Conservation (phyloP, 1,284 basidiomycete species). For the Pulveroboletus ridleyi region DNA sequence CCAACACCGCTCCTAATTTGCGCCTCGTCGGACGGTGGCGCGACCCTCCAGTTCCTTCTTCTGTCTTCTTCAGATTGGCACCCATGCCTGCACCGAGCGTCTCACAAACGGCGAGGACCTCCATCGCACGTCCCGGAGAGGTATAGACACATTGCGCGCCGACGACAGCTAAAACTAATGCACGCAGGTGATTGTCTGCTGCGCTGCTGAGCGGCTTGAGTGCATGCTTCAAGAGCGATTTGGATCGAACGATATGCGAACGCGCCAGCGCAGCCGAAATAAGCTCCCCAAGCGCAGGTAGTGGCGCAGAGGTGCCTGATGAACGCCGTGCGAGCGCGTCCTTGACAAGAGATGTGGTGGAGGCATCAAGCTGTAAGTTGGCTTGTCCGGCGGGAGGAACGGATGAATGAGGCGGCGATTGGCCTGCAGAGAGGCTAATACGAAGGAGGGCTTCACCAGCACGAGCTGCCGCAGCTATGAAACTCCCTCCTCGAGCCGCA, state of each 20-base stretch:
- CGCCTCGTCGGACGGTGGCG: constrained; percentile 21
- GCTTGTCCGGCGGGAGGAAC: constrained; percentile 10
- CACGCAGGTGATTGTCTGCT: constrained; percentile 75
- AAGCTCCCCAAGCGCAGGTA: constrained; percentile 37
- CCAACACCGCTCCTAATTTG: constrained; percentile 45
- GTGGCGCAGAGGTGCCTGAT: constrained; percentile 29
- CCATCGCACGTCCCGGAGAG: constrained; percentile 66
- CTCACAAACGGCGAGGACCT: constrained; percentile 68
- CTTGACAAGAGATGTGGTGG: constrained; percentile 25
- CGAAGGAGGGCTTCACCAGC: constrained; percentile 65
- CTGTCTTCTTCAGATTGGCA: constrained; percentile 37
- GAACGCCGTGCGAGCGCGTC: constrained; percentile 39
- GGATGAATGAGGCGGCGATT: constrained; percentile 4
- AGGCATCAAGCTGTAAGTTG: constrained; percentile 23
- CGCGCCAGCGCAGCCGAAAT: constrained; percentile 35
- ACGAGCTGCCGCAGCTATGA: constrained; percentile 60
- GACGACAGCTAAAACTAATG: constrained; percentile 68
- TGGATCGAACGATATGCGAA: constrained; percentile 41
- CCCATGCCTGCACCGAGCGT: constrained; percentile 75
- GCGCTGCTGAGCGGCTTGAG: constrained; percentile 60
- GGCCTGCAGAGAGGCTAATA: constrained; percentile 49
- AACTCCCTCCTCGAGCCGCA: constrained; percentile 44
- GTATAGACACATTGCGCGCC: constrained; percentile 76
- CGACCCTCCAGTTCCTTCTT: constrained; percentile 26
- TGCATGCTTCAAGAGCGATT: constrained; percentile 65